phyloP scores from a whole-genome alignment of 1,139 yeast genomes.

The Blastobotrys indianensis region DNA sequence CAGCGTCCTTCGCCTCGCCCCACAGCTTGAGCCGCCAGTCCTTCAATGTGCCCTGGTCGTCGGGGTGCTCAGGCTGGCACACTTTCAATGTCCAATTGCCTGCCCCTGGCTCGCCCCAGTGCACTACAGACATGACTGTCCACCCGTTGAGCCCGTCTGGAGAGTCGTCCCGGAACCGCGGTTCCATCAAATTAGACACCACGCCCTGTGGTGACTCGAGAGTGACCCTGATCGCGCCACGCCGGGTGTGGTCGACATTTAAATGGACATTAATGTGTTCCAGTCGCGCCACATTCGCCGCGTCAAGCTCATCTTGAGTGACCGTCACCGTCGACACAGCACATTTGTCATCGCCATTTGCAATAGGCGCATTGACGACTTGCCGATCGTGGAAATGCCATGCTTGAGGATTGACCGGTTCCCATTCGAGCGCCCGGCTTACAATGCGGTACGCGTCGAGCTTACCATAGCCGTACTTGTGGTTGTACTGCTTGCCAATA shows the following conservation, averaged over 20 bases:
- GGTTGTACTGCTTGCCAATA: conserved; percentile 65
- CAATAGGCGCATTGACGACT: conserved; percentile 28
- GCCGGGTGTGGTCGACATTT: conserved; percentile 53
- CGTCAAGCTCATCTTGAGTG: conserved; percentile 43
- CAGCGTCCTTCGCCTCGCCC: conserved; percentile 69
- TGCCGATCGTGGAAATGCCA: conserved; percentile 57
- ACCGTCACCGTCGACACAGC: conserved; percentile 45
- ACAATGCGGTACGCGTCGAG: conserved; percentile 78
- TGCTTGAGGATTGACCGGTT: conserved; percentile 82
- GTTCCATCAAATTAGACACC: conserved; percentile 68
- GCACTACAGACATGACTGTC: conserved; percentile 98
- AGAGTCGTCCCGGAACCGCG: conserved; percentile 54
- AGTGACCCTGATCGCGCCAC: conserved; percentile 68
- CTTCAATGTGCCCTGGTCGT: conserved; percentile 41
- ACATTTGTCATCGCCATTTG: conserved; percentile 26
- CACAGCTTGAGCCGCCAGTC: conserved; percentile 77
- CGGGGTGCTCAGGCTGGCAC: conserved; percentile 26
- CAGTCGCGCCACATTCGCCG: conserved; percentile 58
- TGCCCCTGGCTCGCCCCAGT: conserved; percentile 84
- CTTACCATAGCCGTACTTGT: conserved; percentile 88
- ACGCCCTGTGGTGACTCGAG: conserved; percentile 73
- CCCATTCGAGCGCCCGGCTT: conserved; percentile 70
- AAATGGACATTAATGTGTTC: conserved; percentile 87
- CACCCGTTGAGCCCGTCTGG: conserved; percentile 64
- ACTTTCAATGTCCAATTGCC: conserved; percentile 84